phyloP scores from a whole-genome alignment of 2,329 filamentous ascomycete genomes.

The Talaromyces marneffei region DNA sequence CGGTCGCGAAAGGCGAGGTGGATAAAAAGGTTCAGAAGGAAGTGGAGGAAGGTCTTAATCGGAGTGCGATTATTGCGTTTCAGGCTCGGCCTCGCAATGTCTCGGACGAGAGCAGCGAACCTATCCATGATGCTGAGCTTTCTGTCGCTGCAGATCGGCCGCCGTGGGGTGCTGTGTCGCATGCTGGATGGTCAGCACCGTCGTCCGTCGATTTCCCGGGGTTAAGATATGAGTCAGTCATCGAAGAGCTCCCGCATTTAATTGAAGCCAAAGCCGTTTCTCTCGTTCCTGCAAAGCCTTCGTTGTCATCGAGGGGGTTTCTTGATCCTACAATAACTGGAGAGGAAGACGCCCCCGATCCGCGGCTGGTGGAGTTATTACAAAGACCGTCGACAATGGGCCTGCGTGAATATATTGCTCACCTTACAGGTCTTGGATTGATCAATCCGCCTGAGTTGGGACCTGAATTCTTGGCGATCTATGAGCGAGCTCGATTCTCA shows the following conservation, averaged over 20 bases:
- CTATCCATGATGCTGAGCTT: constrained; percentile 27
- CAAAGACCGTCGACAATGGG: constrained; percentile 66
- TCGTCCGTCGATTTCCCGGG: constrained; percentile 66
- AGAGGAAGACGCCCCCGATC: constrained; percentile 50
- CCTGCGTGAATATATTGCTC: constrained; percentile 70
- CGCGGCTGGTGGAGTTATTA: constrained; percentile 63
- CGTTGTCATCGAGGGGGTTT: constrained; percentile 26
- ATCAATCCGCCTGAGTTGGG: constrained; percentile 48
- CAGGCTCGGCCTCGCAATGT: constrained; percentile 64
- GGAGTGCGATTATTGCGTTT: constrained; percentile 76
- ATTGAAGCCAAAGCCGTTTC: constrained; percentile 92
- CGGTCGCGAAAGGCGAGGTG: constrained; percentile 79
- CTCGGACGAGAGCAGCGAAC: constrained; percentile 33
- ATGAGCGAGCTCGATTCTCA: constrained; percentile 83
- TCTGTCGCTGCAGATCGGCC: constrained; percentile 42
- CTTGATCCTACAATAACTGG: constrained; percentile 32
- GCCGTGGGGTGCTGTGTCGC: constrained; percentile 76
- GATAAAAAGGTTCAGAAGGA: constrained; percentile 67
- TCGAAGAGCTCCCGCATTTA: constrained; percentile 78
- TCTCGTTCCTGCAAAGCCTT: constrained; percentile 59
- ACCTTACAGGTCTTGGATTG: constrained; percentile 63
- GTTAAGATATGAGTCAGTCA: constrained; percentile 75
- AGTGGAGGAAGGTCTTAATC: constrained; percentile 64
- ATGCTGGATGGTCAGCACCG: constrained; percentile 84
- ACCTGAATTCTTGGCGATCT: constrained; percentile 62